Evolutionary conservation across 1,284 basidiomycete genomes (phyloP).

Genomic region (Ustilago xerochloae): DNA sequence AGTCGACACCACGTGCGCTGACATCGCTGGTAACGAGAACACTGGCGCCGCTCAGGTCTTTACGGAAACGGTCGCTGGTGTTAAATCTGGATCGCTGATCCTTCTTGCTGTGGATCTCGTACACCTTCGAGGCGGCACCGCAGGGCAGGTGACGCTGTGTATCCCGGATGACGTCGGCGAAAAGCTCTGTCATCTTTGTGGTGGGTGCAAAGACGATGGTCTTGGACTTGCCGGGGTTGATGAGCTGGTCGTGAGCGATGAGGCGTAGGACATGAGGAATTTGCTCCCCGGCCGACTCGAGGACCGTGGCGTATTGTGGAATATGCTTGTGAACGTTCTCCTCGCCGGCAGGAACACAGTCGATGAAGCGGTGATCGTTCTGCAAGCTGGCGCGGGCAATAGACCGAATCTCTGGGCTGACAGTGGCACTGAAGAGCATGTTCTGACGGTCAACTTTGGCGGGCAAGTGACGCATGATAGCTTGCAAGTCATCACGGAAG

Average conservation of each 20-base stretch:
- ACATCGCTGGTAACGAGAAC: conserved; percentile 70
- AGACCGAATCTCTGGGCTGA: conserved; percentile 71
- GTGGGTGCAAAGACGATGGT: conserved; percentile 89
- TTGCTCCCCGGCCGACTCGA: conserved; percentile 78
- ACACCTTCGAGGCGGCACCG: conserved; percentile 60
- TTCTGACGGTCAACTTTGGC: conserved; percentile 80
- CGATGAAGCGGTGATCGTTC: conserved; percentile 74
- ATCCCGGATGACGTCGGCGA: conserved; percentile 72
- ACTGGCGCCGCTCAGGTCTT: conserved; percentile 72
- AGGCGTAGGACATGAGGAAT: conserved; percentile 83
- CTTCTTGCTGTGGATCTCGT: conserved; percentile 88
- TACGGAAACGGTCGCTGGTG: conserved; percentile 78
- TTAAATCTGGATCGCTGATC: conserved; percentile 76
- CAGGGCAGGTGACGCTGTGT: conserved; percentile 35
- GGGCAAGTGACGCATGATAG: conserved; percentile 79
- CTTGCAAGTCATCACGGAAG: conserved; percentile 88
- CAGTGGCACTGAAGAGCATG: conserved; percentile 92
- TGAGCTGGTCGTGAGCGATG: conserved; percentile 88
- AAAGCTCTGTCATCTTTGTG: conserved; percentile 84
- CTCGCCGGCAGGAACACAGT: conserved; percentile 74
- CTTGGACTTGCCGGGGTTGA: conserved; percentile 79
- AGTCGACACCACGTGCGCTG: conserved; percentile 70
- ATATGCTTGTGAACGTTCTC: conserved; percentile 80
- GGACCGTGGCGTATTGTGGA: conserved; percentile 83
- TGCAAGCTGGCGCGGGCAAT: conserved; percentile 74